phyloP scores from a whole-genome alignment of 768 basidiomycete genomes.

The Russula sp. region DNA sequence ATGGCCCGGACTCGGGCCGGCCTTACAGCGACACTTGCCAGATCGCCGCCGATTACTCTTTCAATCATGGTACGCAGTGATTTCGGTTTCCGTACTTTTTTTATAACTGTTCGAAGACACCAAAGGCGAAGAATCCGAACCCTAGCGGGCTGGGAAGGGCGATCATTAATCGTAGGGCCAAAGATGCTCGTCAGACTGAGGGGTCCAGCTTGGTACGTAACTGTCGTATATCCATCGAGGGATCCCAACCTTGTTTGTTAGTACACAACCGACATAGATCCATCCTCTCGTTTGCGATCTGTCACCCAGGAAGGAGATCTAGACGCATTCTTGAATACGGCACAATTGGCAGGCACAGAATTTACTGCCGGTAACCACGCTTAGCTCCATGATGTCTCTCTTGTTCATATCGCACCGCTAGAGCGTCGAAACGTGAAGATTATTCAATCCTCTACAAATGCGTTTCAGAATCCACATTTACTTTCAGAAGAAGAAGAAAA shows the following conservation, averaged over 20 bases:
- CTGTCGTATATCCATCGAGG: not conserved
- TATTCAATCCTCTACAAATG: conserved; percentile 54
- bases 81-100: not conserved
- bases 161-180: conserved; percentile 87
- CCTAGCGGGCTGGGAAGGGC: conserved; percentile 88
- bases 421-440: conserved; percentile 81
- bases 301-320: conserved; percentile 95
- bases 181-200: conserved; percentile 62
- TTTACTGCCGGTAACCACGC: conserved; percentile 79
- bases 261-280: conserved; percentile 76
- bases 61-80: conserved; percentile 14
- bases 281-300: conserved; percentile 70
- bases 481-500: conserved; percentile 80
- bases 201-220: conserved; percentile 65
- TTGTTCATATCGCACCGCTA: conserved; percentile 34
- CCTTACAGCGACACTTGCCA: too few species aligned
- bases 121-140: conserved; percentile 59
- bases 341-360: conserved; percentile 90
- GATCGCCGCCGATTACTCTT: not conserved
- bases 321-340: conserved; percentile 93
- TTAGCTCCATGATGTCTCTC: conserved; percentile 4
- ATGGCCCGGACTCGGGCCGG: not conserved
- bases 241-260: conserved; percentile 33
- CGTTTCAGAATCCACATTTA: conserved; percentile 78
- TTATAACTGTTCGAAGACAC: conserved; percentile 42